Conservation (phyloP, 73 alveolate genomes). For the Paramecium pentaurelia region DNA sequence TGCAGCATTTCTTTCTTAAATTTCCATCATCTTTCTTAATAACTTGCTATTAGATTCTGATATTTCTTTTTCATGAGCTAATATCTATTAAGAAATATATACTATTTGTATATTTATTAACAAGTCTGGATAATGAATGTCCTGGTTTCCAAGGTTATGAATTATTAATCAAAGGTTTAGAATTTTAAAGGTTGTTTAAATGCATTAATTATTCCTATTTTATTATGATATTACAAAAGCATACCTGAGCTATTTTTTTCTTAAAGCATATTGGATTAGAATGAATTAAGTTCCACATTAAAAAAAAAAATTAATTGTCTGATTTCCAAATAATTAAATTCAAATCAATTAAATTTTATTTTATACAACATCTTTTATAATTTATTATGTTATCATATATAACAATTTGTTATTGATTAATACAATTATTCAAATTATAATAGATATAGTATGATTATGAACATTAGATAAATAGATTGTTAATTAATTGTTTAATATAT, state of each 20-base stretch:
- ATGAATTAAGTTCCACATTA: conserved; percentile 2
- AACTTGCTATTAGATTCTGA: not conserved
- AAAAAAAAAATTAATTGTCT: not conserved
- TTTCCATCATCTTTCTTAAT: conserved; percentile 34
- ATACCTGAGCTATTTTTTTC: conserved; percentile 2
- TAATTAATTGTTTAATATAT: too few species aligned
- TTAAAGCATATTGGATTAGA: not conserved
- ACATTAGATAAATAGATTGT: too few species aligned
- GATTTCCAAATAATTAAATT: not conserved
- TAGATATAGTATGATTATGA: too few species aligned
- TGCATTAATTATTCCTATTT: conserved; percentile 28
- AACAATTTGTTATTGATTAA: too few species aligned
- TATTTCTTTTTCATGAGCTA: conserved; percentile 5
- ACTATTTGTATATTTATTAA: conserved; percentile 29
- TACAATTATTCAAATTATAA: too few species aligned
- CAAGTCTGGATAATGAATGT: conserved; percentile 14
- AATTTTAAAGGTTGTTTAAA: not conserved
- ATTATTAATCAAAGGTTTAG: not conserved
- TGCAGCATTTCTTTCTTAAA: not conserved
- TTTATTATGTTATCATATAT: not conserved
- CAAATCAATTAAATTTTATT: not conserved
- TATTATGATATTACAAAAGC: not conserved
- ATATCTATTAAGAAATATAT: not conserved
- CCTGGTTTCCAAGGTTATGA: conserved; percentile 46
- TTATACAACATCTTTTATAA: not conserved